Base-by-base conservation (phyloP, 2,329 filamentous ascomycete species). In the Eutypella sp. region DNA sequence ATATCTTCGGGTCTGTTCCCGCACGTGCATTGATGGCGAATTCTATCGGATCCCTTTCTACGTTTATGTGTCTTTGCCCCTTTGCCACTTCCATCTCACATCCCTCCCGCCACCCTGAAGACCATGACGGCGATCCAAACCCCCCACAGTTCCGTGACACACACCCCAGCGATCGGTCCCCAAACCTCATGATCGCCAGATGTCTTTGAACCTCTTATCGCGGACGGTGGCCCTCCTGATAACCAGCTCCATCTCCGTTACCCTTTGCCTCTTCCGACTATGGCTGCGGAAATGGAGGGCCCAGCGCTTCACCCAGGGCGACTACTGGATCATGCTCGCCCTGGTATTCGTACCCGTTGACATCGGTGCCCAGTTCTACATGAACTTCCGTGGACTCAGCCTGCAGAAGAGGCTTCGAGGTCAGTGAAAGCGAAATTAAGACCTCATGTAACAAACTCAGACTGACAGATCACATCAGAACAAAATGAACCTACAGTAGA, bases 241-340 rank as follows among this genome's bases (percentile, higher is more conserved):
- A 10, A 13, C 34, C 5, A 18, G 19, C 15, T 22, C 25, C 5
- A 3, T 47, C 24, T 38, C 47, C 9, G 16, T 31, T 4, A 6
- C 11, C 2, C 16, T 54, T 2, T 47, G 51, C 38, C 8, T 51
- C 15, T 9, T 36, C 9, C 50, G 47, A 4, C 29, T 56, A 1
- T 41, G 37, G 0, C 33, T 54, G 15, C 47, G 52, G 8, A 39
- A 41, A 42, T 48, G 44, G 47, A 18, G 23, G 8, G 18, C n/a
- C 1, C 42, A 23, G 3, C n/a, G 11, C 4, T 47, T 49, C 31
- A 48, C 45, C 5, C 5, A 13, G 3, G 46, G 53, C 18, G 53
- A 56, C 27, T 29, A 5, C 19, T 54, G 49, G 49, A 34, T 49
- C 4, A 11, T 42, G 9, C 16, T 47, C 19, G 50, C 50, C 10